These are phyloP conservation scores for Zizania latifolia DNA, from an alignment of 176 grass and related monocot species.

Conservation along the genomic window DNA sequence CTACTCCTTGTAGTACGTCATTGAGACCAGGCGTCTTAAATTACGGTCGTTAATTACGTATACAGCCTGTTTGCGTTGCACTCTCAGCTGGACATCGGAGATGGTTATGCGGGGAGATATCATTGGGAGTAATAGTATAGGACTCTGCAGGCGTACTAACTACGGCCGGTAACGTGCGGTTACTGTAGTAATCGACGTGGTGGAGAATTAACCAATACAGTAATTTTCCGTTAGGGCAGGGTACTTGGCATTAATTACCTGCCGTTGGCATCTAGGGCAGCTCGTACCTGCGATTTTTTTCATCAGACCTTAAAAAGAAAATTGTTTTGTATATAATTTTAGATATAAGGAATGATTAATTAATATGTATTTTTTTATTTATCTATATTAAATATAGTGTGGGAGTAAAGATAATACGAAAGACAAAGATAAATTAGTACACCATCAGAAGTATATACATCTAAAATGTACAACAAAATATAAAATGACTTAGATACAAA, in stretches of 20 bases:
- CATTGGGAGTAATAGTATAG: constrained; percentile 1
- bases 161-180: neutral
- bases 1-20: neutral
- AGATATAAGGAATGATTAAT: too few species aligned
- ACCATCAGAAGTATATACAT: too few species aligned
- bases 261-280: constrained; percentile 12
- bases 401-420: too few species aligned
- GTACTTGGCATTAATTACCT: constrained; percentile 13
- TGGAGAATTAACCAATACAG: neutral
- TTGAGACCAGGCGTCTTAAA: neutral
- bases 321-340: too few species aligned
- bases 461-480: too few species aligned
- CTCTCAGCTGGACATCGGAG: neutral
- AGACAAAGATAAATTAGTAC: too few species aligned
- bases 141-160: neutral
- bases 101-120: neutral
- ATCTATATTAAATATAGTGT: too few species aligned
- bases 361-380: too few species aligned
- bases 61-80: constrained; percentile 36
- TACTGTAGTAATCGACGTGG: constrained; percentile 9
- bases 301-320: too few species aligned
- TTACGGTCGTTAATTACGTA: neutral
- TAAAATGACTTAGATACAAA: too few species aligned
- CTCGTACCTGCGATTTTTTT: neutral
- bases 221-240: constrained; percentile 16